phyloP scores from a whole-genome alignment of 805 yeast species.

The Komagataella mondaviorum region DNA sequence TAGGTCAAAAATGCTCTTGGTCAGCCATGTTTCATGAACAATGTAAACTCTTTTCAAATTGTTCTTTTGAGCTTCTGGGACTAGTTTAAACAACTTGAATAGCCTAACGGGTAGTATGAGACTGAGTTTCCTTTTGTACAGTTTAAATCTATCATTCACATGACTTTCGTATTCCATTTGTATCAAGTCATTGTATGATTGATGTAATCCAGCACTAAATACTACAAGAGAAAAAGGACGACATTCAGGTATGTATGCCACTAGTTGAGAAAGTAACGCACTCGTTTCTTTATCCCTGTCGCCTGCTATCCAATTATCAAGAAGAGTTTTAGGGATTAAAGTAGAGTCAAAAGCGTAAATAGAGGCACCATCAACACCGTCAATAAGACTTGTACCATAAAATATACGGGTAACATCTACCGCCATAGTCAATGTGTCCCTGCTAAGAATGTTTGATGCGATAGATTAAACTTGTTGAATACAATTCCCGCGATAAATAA shows the following conservation, averaged over 20 bases:
- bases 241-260: slow-evolving; percentile 42
- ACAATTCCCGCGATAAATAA: no score
- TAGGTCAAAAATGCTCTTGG: slow-evolving; percentile 63
- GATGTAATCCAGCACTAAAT: slow-evolving; percentile 71
- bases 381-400: neutral
- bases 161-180: slow-evolving; percentile 11
- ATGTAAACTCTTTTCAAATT: slow-evolving; percentile 52
- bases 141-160: slow-evolving; percentile 4
- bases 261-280: slow-evolving; percentile 42
- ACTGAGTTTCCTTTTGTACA: neutral
- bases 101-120: slow-evolving; percentile 16
- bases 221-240: slow-evolving; percentile 52
- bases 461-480: no score
- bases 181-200: slow-evolving; percentile 9
- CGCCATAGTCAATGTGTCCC: neutral
- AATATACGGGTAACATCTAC: neutral
- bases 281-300: slow-evolving; percentile 24
- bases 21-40: slow-evolving; percentile 87
- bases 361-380: slow-evolving; percentile 26
- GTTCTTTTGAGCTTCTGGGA: slow-evolving; percentile 42
- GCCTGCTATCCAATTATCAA: slow-evolving; percentile 17
- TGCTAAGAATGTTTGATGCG: neutral
- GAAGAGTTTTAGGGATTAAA: slow-evolving; percentile 51
- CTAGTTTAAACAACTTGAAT: slow-evolving; percentile 31
- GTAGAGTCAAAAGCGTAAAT: slow-evolving; percentile 76